Evolutionary conservation across 257 asterid species (phyloP), one percentile per base, ranked within the genome.

Genomic region (Thymus quinquecostatus): DNA sequence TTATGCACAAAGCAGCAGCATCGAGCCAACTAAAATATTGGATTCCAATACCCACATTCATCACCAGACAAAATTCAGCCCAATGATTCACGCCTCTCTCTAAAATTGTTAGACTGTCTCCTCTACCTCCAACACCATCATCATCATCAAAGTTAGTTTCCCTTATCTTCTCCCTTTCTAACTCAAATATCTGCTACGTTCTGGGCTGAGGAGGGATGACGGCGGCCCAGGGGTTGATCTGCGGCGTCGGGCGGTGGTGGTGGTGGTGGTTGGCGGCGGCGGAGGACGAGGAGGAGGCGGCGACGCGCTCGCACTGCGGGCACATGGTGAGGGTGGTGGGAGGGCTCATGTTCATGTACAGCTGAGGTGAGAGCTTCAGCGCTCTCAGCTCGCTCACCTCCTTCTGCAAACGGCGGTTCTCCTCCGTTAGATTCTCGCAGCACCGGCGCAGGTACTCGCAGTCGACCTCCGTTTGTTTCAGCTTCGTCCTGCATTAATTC

Each of bases 241-340:
- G 76, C 72, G 45, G 28, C 3, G 87, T 75, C 14, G 68, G 79
- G 28, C 80, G 92, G 55, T 60, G 84, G 51, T 71, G 82, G 43
- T 75, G 73, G 70, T 41, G 66, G 81, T 58, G 60, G 83, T 48
- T 64, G 33, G 36, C 21, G 57, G 57, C 1, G 40, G 28, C 0
- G 2, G 86, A 63, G 1, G 95, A 75, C 0, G 87, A 68, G 0
- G 89, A 69, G 0, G 98, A 78, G 21, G 78, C 86, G 1, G 90
- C 84, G 8, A 91, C 96, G 5, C 96, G 96, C 82, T 95, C 95
- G 68, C 99, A 95, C 40, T 91, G 96, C 1, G 98, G 98, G 78
- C 99, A 95, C 98, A 92, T 92, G 62, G 94, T 87, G 34, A 92
- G 96, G 70, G 99, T 92, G 61, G 98, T 89, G 4, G 99, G 97